These are phyloP conservation scores for Scorias spongiosa DNA, from an alignment of 2,329 filamentous ascomycete species.

Conservation along the genomic window DNA sequence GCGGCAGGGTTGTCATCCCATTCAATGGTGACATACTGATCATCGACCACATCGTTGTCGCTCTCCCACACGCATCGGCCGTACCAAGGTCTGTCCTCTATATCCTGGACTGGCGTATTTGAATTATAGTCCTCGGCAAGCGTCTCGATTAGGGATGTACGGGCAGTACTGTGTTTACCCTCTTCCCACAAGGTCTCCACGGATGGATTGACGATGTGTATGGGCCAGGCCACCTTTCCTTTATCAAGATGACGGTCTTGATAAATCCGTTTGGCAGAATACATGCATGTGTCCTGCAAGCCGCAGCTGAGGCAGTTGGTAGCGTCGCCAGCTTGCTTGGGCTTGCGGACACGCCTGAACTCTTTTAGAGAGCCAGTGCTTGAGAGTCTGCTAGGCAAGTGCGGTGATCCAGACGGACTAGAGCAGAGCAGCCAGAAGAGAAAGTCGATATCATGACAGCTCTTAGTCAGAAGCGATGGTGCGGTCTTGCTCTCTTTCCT, in stretches of 20 bases:
- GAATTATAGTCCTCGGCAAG: slow-evolving; percentile 42
- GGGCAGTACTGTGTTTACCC: slow-evolving; percentile 34
- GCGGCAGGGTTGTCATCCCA: slow-evolving; percentile 59
- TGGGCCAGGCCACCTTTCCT: slow-evolving; percentile 63
- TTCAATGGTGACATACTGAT: slow-evolving; percentile 73
- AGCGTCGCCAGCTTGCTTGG: slow-evolving; percentile 52
- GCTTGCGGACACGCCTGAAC: slow-evolving; percentile 65
- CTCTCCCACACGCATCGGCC: slow-evolving; percentile 90
- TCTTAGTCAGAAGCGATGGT: slow-evolving; percentile 80
- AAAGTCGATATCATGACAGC: slow-evolving; percentile 90
- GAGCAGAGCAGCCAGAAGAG: slow-evolving; percentile 81
- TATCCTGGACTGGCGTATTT: slow-evolving; percentile 32
- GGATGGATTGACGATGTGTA: slow-evolving; percentile 80
- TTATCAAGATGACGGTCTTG: slow-evolving; percentile 50
- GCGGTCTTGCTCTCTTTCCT: slow-evolving; percentile 61
- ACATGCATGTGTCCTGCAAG: slow-evolving; percentile 60
- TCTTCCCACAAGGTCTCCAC: slow-evolving; percentile 58
- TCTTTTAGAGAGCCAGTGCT: slow-evolving; percentile 65
- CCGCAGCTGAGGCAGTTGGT: slow-evolving; percentile 81
- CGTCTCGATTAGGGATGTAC: slow-evolving; percentile 31
- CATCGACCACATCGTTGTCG: slow-evolving; percentile 87
- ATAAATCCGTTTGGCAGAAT: slow-evolving; percentile 75
- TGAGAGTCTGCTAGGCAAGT: slow-evolving; percentile 60
- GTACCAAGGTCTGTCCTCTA: slow-evolving; percentile 51
- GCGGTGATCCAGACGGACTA: slow-evolving; percentile 37